Evolutionary conservation across 257 asterid species (phyloP).

Genomic region (Jacaranda mimosifolia): DNA sequence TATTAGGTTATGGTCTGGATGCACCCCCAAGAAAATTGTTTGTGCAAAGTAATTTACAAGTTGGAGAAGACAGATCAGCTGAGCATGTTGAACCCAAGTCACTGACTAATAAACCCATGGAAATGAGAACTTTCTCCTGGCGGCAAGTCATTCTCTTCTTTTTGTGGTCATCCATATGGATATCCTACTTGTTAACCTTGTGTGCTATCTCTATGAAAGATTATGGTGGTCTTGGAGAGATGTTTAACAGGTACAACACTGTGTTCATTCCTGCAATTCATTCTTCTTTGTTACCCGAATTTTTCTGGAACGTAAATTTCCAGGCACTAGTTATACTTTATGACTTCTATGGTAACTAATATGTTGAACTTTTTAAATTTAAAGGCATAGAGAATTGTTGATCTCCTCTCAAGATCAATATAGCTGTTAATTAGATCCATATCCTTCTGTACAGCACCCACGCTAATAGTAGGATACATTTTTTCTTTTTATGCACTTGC

Average conservation of each 20-base stretch:
- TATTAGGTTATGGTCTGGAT: constrained; percentile 88
- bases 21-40: constrained; percentile 82
- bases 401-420: not conserved
- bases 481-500: constrained; percentile 5
- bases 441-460: constrained; percentile 19
- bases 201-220: constrained; percentile 77
- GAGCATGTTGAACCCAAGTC: constrained; percentile 41
- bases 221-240: constrained; percentile 79
- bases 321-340: constrained; percentile 20
- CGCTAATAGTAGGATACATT: constrained; percentile 3
- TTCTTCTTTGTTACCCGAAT: constrained; percentile 4
- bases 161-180: constrained; percentile 81
- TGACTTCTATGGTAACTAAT: not conserved
- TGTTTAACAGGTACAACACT: constrained; percentile 79
- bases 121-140: constrained; percentile 55
- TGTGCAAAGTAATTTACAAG: constrained; percentile 47
- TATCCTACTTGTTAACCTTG: constrained; percentile 61
- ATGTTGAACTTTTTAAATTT: not conserved
- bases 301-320: constrained; percentile 15
- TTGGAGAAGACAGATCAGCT: constrained; percentile 47
- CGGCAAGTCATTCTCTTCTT: constrained; percentile 64
- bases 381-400: not conserved
- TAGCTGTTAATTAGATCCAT: constrained; percentile 9
- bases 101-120: constrained; percentile 40
- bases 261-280: constrained; percentile 16